These are phyloP conservation scores for Talaromyces sp. DNA, from an alignment of 2,329 filamentous ascomycete species.

Conservation along the genomic window DNA sequence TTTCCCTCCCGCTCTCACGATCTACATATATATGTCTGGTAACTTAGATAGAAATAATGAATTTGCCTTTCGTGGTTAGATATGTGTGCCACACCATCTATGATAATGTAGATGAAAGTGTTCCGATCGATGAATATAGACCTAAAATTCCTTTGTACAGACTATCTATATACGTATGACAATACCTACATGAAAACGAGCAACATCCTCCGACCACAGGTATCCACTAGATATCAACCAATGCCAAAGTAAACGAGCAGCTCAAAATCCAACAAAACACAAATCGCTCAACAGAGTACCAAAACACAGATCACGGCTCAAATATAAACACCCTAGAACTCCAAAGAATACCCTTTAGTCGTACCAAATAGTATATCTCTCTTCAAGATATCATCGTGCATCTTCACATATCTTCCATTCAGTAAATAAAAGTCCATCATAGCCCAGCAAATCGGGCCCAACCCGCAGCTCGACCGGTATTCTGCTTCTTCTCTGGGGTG, in stretches of 20 bases:
- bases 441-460: conserved; percentile 48
- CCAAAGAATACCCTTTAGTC: neutral
- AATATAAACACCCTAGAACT: neutral
- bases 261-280: neutral
- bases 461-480: conserved; percentile 37
- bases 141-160: neutral
- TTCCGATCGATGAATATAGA: neutral
- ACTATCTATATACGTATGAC: neutral
- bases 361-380: neutral
- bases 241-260: neutral
- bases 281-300: conserved; percentile 5
- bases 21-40: neutral
- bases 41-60: neutral
- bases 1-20: neutral
- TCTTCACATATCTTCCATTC: neutral
- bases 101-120: neutral
- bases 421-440: conserved; percentile 21
- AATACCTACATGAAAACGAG: neutral
- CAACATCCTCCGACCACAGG: neutral
- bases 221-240: neutral
- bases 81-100: neutral
- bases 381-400: neutral
- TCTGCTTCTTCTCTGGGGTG: conserved; percentile 19
- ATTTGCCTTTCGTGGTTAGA: neutral
- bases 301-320: conserved; percentile 2